Conservation (phyloP, 257 asterid species). For the Solanum habrochaites region DNA sequence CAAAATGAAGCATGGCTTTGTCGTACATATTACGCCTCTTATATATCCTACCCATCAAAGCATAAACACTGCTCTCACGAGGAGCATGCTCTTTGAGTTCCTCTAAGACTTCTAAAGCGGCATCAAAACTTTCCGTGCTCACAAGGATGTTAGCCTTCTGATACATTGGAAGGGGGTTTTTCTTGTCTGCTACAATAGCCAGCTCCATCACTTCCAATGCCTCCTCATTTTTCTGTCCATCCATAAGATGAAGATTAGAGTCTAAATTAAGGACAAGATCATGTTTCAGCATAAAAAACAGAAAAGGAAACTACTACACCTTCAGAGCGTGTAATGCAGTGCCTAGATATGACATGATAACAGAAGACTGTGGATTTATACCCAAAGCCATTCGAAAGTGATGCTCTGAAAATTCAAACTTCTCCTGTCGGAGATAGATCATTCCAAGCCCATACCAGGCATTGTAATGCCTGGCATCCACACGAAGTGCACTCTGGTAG, state of each 20-base stretch:
- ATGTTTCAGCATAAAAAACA: neutral
- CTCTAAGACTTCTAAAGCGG: conserved; percentile 85
- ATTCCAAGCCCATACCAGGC: conserved; percentile 99
- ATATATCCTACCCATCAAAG: conserved; percentile 91
- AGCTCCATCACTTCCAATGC: conserved; percentile 84
- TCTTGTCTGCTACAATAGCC: conserved; percentile 86
- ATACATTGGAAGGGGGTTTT: conserved; percentile 90
- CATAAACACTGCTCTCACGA: conserved; percentile 82
- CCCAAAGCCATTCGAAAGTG: conserved; percentile 81
- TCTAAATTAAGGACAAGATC: neutral
- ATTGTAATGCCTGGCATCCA: conserved; percentile 86
- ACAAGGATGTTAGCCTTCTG: conserved; percentile 91
- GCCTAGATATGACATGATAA: conserved; percentile 90
- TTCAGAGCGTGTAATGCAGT: conserved; percentile 75
- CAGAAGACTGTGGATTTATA: conserved; percentile 85
- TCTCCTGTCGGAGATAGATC: conserved; percentile 90
- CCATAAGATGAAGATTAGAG: neutral
- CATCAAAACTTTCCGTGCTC: conserved; percentile 73
- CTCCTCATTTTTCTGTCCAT: conserved; percentile 57
- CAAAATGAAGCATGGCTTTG: conserved; percentile 93
- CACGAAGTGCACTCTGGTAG: conserved; percentile 72
- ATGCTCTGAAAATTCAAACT: conserved; percentile 87
- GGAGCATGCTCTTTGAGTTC: conserved; percentile 94
- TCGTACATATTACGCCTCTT: conserved; percentile 55
- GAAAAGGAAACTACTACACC: conserved; percentile 34